These are phyloP conservation scores for Closterium sp. DNA, from an alignment of 139 green algal genomes.

Conservation along the genomic window DNA sequence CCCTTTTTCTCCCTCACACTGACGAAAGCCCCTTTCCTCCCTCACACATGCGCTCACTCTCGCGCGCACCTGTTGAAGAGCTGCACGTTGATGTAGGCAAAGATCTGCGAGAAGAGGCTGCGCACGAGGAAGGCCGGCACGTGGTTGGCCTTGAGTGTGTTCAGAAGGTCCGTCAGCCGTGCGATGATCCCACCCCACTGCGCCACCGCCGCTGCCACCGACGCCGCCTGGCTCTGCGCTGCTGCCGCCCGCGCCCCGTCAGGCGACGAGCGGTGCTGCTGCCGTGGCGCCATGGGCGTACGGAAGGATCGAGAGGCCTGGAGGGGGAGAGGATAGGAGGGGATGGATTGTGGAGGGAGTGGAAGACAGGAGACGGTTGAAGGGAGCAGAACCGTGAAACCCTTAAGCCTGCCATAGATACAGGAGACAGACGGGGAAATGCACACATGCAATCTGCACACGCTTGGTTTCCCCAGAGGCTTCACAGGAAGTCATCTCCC, in stretches of 20 bases:
- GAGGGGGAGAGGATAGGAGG: background rate
- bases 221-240: background rate
- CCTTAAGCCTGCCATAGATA: too few relatives aligned
- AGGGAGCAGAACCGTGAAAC: too few relatives aligned
- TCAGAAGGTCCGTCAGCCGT: slow-evolving; percentile 80
- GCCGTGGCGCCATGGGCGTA: background rate
- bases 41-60: too few relatives aligned
- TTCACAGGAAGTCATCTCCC: too few relatives aligned
- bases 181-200: slow-evolving; percentile 86
- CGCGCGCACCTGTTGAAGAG: slow-evolving; percentile 95
- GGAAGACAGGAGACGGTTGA: too few relatives aligned
- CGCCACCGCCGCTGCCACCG: background rate
- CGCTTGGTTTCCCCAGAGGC: too few relatives aligned
- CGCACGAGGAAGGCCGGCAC: slow-evolving; percentile 86
- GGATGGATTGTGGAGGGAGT: too few relatives aligned
- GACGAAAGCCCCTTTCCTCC: background rate
- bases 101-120: slow-evolving; percentile 64
- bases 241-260: too few relatives aligned
- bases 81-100: slow-evolving; percentile 93
- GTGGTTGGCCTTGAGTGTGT: slow-evolving; percentile 72
- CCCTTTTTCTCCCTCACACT: background rate
- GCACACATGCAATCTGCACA: too few relatives aligned
- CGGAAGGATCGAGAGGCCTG: background rate
- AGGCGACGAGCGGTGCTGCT: background rate
- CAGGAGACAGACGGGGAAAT: too few relatives aligned